phyloP scores from a whole-genome alignment of 768 basidiomycete genomes.

The Clitopilus hobsonii region DNA sequence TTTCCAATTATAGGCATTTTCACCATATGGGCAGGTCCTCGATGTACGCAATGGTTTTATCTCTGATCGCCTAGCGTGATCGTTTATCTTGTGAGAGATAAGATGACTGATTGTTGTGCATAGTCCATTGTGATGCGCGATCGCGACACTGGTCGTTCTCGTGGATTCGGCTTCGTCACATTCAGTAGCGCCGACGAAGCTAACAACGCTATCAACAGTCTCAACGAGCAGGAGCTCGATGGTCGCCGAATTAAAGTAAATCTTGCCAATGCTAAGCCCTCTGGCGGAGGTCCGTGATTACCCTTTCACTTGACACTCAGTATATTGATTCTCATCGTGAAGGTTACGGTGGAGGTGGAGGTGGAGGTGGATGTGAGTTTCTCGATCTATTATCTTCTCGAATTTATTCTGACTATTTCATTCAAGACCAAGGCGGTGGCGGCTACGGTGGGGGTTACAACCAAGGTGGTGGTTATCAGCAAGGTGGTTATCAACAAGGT shows the following conservation, averaged over 20 bases:
- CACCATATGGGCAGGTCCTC: conserved; percentile 71
- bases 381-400: not conserved
- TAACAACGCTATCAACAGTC: conserved; percentile 61
- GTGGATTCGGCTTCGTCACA: conserved; percentile 97
- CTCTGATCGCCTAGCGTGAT: conserved; percentile 13
- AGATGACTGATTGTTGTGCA: conserved; percentile 33
- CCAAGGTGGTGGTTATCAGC: conserved; percentile 17
- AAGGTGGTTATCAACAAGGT: conserved; percentile 13
- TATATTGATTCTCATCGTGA: not conserved
- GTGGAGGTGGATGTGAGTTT: conserved; percentile 1
- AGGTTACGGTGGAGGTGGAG: conserved; percentile 21
- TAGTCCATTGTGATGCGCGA: conserved; percentile 99
- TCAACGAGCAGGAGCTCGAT: conserved; percentile 93
- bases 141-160: conserved; percentile 94
- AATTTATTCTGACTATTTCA: not conserved
- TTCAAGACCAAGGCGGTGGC: conserved; percentile 22
- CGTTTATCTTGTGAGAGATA: conserved; percentile 21
- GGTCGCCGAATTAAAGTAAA: conserved; percentile 90
- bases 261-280: conserved; percentile 65
- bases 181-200: conserved; percentile 63
- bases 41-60: conserved; percentile 76
- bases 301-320: not conserved
- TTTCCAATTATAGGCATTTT: conserved; percentile 75
- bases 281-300: conserved; percentile 36
- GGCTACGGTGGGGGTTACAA: conserved; percentile 17